Percentiles rank a stretch among this genome's conserved stretches.
These are phyloP conservation scores for Ogataea pini DNA, from an alignment of 805 yeast species.

Conservation along the genomic window DNA sequence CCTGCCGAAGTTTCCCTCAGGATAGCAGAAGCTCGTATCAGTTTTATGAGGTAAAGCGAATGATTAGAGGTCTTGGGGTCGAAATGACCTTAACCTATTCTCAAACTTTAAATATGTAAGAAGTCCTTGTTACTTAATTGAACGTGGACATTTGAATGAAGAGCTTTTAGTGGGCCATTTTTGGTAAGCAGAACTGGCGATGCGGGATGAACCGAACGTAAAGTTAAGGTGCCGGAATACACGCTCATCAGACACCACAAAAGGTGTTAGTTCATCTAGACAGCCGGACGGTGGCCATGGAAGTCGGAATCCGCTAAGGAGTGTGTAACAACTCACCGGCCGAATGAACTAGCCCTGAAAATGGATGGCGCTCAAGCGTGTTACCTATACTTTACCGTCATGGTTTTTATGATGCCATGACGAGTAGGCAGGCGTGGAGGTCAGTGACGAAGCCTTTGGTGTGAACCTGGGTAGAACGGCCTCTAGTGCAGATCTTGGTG, in stretches of 20 bases:
- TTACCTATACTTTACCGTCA: slow-evolving; percentile 8
- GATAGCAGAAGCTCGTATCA: slow-evolving; percentile 10
- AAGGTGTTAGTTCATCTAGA: slow-evolving; percentile 9
- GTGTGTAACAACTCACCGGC: slow-evolving; percentile 54
- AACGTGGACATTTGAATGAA: slow-evolving; percentile 8
- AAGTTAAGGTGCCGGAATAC: slow-evolving; percentile 9
- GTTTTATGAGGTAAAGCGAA: slow-evolving; percentile 10
- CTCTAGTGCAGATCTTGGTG: slow-evolving; percentile 10
- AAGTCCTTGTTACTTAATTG: slow-evolving; percentile 9
- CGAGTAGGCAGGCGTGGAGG: slow-evolving; percentile 10
- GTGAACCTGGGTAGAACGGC: slow-evolving; percentile 10
- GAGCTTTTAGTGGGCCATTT: slow-evolving; percentile 10
- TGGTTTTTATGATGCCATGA: slow-evolving; percentile 8
- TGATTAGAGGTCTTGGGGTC: slow-evolving; percentile 11
- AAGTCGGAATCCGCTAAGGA: slow-evolving; percentile 58
- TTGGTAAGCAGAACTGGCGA: slow-evolving; percentile 10
- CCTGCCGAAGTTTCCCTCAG: slow-evolving; percentile 11
- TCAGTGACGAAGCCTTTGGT: slow-evolving; percentile 10
- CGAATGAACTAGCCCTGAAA: slow-evolving; percentile 10
- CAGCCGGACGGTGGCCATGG: slow-evolving; percentile 54
- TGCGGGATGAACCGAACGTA: slow-evolving; percentile 10
- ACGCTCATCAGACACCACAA: slow-evolving; percentile 10
- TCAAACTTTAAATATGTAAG: slow-evolving; percentile 9
- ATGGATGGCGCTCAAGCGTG: slow-evolving; percentile 10
- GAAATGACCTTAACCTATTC: slow-evolving; percentile 9